Base-by-base conservation (phyloP, 192 early-diverging fungal species). In the Diversispora epigaea region DNA sequence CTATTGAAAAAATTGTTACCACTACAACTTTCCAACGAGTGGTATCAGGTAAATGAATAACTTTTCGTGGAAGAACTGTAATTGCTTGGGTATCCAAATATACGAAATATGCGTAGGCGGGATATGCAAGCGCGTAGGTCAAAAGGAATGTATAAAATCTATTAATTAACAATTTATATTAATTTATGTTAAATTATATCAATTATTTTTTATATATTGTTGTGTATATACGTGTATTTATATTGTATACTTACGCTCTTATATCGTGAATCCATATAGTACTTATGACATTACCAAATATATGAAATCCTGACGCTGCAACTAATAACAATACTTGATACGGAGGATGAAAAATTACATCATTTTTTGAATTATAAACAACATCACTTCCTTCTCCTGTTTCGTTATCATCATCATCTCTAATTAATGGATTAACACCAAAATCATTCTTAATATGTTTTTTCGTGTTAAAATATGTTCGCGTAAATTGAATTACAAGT, bases 211-310 rank as follows among this genome's bases (percentile, higher is more conserved):
- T 1, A 32, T 32, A 32, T 2, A 32, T 32, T 32, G 25, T 32
- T 32, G 25, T 2, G 2, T 32, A 32, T n/a, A n/a, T n/a, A n/a
- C n/a, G n/a, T n/a, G n/a, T 32, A 32, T 32, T 32, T 32, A 32
- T 32, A 32, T 32, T 32, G 2, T 32, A 32, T 32, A 32, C 25
- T 32, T 32, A 32, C 25, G 2, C 2, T 32, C 2, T 2, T 32
- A 32, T 32, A 1, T 21, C 75, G 32, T 49, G 62, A 50, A 71
- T 56, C 52, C 62, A 82, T 73, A 83, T 77, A 7, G 82, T 77
- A 17, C 71, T 79, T 6, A 79, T 54, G 74, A 80, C 76, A 76
- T 83, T 81, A 50, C 82, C 82, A 21, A 83, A 32, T n/a, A 83
- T 76, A 58, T 83, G 82, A 61, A 76, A 50, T 6, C 72, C 21